A percentile compares a stretch with the other conserved stretches of the same genome.
phyloP scores from a whole-genome alignment of 345 rosid species.

The Excoecaria agallocha region DNA sequence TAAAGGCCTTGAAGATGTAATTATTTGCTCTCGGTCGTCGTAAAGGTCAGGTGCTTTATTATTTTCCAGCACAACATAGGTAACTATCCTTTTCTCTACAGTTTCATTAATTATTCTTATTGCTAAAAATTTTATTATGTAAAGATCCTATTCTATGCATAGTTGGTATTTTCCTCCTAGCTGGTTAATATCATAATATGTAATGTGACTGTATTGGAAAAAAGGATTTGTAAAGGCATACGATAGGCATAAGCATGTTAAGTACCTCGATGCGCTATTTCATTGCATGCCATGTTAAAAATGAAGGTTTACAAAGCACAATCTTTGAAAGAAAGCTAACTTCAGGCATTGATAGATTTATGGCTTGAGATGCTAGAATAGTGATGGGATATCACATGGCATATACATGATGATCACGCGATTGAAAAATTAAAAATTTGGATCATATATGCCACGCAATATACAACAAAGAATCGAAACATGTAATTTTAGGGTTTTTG shows the following conservation, averaged over 20 bases:
- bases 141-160: neutral
- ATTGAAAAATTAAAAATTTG: no score
- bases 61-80: slow-evolving; percentile 74
- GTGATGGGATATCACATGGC: no score
- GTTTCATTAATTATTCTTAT: neutral
- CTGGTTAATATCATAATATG: slow-evolving; percentile 1
- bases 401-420: no score
- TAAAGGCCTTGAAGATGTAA: slow-evolving; percentile 66
- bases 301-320: no score
- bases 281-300: neutral
- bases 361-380: no score
- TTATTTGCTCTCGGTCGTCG: slow-evolving; percentile 74
- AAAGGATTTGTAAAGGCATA: neutral
- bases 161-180: neutral
- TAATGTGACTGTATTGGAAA: slow-evolving; percentile 6
- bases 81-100: slow-evolving; percentile 16
- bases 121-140: neutral
- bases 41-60: slow-evolving; percentile 88
- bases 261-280: slow-evolving; percentile 1
- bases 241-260: neutral
- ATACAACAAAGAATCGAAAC: no score
- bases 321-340: no score
- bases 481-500: no score
- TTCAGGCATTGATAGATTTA: no score
- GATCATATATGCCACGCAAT: no score